Evolutionary conservation across 208 protist species (phyloP).

Genomic region (Jaenimonas drosophilae): DNA sequence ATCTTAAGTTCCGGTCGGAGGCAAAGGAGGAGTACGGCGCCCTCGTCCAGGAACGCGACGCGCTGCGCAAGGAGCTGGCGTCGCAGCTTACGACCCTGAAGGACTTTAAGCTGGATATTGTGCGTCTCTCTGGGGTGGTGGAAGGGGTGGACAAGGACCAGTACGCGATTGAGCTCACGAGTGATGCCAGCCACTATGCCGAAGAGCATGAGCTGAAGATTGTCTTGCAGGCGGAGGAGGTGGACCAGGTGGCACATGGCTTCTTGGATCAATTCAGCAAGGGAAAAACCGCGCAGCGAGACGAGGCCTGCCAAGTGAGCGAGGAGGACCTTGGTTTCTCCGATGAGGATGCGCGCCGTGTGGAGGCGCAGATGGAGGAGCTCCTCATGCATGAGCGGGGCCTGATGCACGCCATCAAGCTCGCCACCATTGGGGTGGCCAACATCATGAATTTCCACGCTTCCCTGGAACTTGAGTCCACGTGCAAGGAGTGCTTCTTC

Average conservation of each 20-base stretch:
- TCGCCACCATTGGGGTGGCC: conserved; percentile 50
- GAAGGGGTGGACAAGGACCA: conserved; percentile 24
- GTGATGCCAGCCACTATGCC: conserved; percentile 56
- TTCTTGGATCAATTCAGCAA: conserved; percentile 57
- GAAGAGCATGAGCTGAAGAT: conserved; percentile 26
- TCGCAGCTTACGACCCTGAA: conserved; percentile 28
- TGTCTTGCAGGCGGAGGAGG: conserved; percentile 1
- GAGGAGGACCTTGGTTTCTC: conserved; percentile 70
- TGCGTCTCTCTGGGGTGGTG: conserved; percentile 35
- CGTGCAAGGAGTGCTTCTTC: conserved; percentile 81
- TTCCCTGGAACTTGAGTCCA: conserved; percentile 79
- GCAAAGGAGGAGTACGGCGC: conserved; percentile 44
- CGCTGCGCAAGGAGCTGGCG: conserved; percentile 27
- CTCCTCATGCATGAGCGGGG: conserved; percentile 56
- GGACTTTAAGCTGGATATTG: conserved; percentile 32
- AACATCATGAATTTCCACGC: conserved; percentile 81
- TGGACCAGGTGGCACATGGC: conserved; percentile 18
- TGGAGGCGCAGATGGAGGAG: conserved; percentile 58
- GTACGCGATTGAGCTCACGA: conserved; percentile 63
- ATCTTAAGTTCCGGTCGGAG: conserved; percentile 37
- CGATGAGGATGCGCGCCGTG: conserved; percentile 35
- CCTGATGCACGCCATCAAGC: conserved; percentile 39
- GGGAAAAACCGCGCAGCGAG: conserved; percentile 12
- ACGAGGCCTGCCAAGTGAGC: conserved; percentile 55
- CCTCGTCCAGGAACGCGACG: conserved; percentile 30